These are phyloP conservation scores for Lodderomyces margitis DNA, from an alignment of 1,139 yeast species.

Conservation along the genomic window DNA sequence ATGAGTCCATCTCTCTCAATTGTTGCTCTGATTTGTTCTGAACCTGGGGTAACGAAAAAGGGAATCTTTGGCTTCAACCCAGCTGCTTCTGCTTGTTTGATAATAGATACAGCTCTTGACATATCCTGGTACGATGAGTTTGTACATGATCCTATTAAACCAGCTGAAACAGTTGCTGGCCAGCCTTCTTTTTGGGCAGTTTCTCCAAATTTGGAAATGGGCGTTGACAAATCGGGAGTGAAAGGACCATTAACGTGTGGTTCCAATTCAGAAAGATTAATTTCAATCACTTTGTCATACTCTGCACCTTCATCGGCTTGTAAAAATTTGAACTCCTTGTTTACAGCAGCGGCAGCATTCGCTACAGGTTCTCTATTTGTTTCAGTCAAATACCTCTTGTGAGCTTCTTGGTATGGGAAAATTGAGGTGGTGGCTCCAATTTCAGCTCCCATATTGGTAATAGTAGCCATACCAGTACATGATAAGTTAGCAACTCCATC, in stretches of 20 bases:
- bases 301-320: constrained; percentile 79
- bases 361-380: constrained; percentile 84
- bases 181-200: constrained; percentile 67
- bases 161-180: constrained; percentile 83
- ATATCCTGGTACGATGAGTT: constrained; percentile 97
- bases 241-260: constrained; percentile 94
- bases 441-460: constrained; percentile 99
- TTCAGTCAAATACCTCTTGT: constrained; percentile 72
- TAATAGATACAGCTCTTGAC: constrained; percentile 89
- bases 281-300: constrained; percentile 81
- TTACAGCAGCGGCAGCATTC: constrained; percentile 68
- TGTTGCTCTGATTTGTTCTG: constrained; percentile 98
- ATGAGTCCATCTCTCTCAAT: constrained; percentile 91
- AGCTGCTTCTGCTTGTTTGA: constrained; percentile 75
- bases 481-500: constrained; percentile 83
- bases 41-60: constrained; percentile 94
- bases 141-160: constrained; percentile 96
- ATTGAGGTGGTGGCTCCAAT: constrained; percentile 97
- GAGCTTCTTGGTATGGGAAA: constrained; percentile 93
- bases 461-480: constrained; percentile 99
- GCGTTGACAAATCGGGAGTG: constrained; percentile 91
- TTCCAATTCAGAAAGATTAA: constrained; percentile 71
- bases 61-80: constrained; percentile 93
- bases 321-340: constrained; percentile 58
- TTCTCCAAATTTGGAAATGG: constrained; percentile 67